These are phyloP conservation scores for Sporormia fimetaria DNA, from an alignment of 495 filamentous ascomycete genomes.

Conservation along the genomic window DNA sequence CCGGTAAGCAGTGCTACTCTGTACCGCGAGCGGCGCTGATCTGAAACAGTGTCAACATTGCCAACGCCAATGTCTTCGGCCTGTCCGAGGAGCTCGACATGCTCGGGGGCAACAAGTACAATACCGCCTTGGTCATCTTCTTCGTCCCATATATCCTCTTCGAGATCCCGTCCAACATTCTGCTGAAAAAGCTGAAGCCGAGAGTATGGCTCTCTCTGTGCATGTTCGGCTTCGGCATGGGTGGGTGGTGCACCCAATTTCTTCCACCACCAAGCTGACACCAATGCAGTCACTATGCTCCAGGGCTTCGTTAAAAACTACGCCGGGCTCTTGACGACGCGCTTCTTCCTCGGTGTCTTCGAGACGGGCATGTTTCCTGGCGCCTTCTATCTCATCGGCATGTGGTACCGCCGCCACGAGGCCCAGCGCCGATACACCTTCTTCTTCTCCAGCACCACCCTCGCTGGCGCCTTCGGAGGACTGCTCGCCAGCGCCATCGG, in stretches of 20 bases:
- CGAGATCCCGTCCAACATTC: slow-evolving; percentile 82
- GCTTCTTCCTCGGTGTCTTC: slow-evolving; percentile 76
- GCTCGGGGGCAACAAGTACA: slow-evolving; percentile 50
- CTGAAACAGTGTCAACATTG: slow-evolving; percentile 33
- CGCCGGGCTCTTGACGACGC: slow-evolving; percentile 63
- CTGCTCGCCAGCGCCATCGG: slow-evolving; percentile 50
- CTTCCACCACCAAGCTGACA: neutral
- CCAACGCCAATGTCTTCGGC: slow-evolving; percentile 45
- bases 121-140: slow-evolving; percentile 75
- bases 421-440: slow-evolving; percentile 81
- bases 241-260: neutral
- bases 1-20: slow-evolving; percentile 39
- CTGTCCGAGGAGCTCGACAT: slow-evolving; percentile 56
- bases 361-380: slow-evolving; percentile 87
- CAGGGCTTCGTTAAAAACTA: slow-evolving; percentile 76
- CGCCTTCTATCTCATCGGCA: slow-evolving; percentile 39
- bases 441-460: slow-evolving; percentile 73
- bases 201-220: slow-evolving; percentile 48
- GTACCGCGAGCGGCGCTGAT: neutral
- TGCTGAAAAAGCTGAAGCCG: slow-evolving; percentile 71
- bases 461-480: slow-evolving; percentile 36
- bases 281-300: slow-evolving; percentile 45
- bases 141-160: slow-evolving; percentile 84
- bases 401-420: slow-evolving; percentile 84
- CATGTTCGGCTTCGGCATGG: slow-evolving; percentile 21